Evolutionary conservation across 2,329 filamentous ascomycete species (phyloP).

Genomic region (Chaetomium strumarium): DNA sequence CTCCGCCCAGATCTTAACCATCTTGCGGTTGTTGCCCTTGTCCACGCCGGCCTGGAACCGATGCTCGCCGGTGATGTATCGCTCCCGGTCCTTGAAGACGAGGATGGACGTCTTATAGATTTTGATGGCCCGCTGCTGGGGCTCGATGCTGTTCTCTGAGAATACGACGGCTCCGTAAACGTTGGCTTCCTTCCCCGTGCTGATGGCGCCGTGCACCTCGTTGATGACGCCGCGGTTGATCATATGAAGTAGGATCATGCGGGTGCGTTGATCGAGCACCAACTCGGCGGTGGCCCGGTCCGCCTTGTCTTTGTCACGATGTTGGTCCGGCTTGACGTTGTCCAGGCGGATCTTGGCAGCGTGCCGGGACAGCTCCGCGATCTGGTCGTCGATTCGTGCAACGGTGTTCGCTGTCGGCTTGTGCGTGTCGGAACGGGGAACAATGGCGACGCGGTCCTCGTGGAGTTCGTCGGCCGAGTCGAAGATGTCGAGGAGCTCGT

Average conservation of each 20-base stretch:
- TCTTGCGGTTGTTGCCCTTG: slow-evolving; percentile 90
- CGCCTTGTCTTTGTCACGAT: slow-evolving; percentile 73
- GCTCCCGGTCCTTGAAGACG: slow-evolving; percentile 95
- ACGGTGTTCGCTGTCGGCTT: slow-evolving; percentile 74
- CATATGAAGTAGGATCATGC: slow-evolving; percentile 93
- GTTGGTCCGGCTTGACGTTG: slow-evolving; percentile 49
- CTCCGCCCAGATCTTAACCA: slow-evolving; percentile 98
- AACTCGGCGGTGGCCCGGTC: slow-evolving; percentile 93
- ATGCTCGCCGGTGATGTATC: slow-evolving; percentile 92
- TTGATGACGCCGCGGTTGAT: slow-evolving; percentile 86
- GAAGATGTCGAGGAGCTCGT: slow-evolving; percentile 38
- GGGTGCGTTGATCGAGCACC: slow-evolving; percentile 86
- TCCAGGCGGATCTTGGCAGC: slow-evolving; percentile 80
- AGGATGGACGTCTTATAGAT: slow-evolving; percentile 98
- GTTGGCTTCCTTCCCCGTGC: slow-evolving; percentile 96
- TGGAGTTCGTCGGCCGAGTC: slow-evolving; percentile 40
- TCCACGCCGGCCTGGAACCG: slow-evolving; percentile 86
- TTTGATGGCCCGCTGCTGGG: slow-evolving; percentile 82
- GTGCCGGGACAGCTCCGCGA: slow-evolving; percentile 76
- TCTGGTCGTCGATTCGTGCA: slow-evolving; percentile 78
- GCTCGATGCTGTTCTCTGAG: slow-evolving; percentile 45
- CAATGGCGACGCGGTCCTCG: slow-evolving; percentile 44
- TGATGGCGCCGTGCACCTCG: slow-evolving; percentile 91
- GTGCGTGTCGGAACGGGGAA: slow-evolving; percentile 70
- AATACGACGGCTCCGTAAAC: slow-evolving; percentile 83